Evolutionary conservation across 2,329 filamentous ascomycete genomes (phyloP).

Genomic region (Ramularia collo-cygni): DNA sequence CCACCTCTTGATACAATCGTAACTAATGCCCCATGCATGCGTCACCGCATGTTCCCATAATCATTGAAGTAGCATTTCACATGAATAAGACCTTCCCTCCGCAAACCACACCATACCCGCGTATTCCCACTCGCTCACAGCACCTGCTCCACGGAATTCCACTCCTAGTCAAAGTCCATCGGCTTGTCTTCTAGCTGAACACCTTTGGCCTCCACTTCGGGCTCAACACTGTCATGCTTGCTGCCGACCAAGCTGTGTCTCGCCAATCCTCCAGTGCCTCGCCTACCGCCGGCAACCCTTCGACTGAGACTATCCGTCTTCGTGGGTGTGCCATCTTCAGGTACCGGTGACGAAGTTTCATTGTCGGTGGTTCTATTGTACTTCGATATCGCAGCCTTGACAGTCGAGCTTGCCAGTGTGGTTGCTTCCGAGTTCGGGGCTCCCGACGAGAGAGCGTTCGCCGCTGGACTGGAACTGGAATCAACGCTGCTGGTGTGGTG

Average conservation of each 20-base stretch:
- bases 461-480: slow-evolving; percentile 16
- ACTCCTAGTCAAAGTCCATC: slow-evolving; percentile 60
- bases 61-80: no score
- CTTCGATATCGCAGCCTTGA: slow-evolving; percentile 13
- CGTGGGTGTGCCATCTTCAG: slow-evolving; percentile 15
- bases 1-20: no score
- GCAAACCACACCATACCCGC: no score
- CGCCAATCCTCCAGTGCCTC: slow-evolving; percentile 38
- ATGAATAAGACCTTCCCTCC: no score
- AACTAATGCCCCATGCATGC: no score
- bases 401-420: slow-evolving; percentile 1
- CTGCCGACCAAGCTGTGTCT: slow-evolving; percentile 29
- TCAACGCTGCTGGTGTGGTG: slow-evolving; percentile 23
- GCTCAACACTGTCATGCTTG: slow-evolving; percentile 17
- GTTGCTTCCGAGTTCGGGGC: slow-evolving; percentile 7
- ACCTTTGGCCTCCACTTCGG: slow-evolving; percentile 39
- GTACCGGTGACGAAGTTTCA: slow-evolving; percentile 13
- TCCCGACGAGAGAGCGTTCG: slow-evolving; percentile 5
- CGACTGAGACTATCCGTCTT: slow-evolving; percentile 18
- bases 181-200: slow-evolving; percentile 67
- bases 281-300: slow-evolving; percentile 14
- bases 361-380: slow-evolving; percentile 10
- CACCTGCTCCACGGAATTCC: slow-evolving; percentile 8
- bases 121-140: no score
- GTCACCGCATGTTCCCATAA: no score